phyloP scores from a whole-genome alignment of 179 eudicot genomes.

The Beta lomatogona region DNA sequence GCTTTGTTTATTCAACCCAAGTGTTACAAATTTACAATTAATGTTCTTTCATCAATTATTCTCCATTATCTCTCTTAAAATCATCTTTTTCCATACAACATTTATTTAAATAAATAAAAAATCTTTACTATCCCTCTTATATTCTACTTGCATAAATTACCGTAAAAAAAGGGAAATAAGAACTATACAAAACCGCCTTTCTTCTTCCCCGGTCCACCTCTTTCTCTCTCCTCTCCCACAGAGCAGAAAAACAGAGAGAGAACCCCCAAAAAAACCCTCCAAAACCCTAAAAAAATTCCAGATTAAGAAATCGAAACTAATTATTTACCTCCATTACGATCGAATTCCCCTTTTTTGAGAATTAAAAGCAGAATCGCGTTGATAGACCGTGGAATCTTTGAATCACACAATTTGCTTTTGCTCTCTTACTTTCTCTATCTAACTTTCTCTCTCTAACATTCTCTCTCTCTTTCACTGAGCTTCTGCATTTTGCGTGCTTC shows the following conservation, averaged over 20 bases:
- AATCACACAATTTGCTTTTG: constrained; percentile 57
- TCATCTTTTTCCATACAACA: no score
- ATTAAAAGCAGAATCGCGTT: constrained; percentile 71
- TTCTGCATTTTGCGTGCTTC: constrained; percentile 66
- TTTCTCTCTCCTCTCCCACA: neutral
- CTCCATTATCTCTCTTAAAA: no score
- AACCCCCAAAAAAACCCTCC: neutral
- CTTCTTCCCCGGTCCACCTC: neutral
- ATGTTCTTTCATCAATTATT: no score
- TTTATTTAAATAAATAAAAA: no score
- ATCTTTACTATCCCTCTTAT: no score
- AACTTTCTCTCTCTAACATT: neutral
- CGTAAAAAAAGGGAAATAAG: no score
- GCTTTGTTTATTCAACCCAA: no score
- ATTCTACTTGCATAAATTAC: no score
- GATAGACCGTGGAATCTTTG: constrained; percentile 84
- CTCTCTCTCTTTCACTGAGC: neutral
- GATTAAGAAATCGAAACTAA: neutral
- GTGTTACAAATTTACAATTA: no score
- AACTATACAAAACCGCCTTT: constrained; percentile 21
- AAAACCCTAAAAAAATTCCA: constrained; percentile 22
- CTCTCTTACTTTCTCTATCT: neutral
- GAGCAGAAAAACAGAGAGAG: neutral
- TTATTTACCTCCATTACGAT: neutral
- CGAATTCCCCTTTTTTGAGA: neutral